Evolutionary conservation across 2,329 filamentous ascomycete genomes (phyloP), one percentile per base, ranked within the genome.

Genomic region (Aspergillus floridensis): DNA sequence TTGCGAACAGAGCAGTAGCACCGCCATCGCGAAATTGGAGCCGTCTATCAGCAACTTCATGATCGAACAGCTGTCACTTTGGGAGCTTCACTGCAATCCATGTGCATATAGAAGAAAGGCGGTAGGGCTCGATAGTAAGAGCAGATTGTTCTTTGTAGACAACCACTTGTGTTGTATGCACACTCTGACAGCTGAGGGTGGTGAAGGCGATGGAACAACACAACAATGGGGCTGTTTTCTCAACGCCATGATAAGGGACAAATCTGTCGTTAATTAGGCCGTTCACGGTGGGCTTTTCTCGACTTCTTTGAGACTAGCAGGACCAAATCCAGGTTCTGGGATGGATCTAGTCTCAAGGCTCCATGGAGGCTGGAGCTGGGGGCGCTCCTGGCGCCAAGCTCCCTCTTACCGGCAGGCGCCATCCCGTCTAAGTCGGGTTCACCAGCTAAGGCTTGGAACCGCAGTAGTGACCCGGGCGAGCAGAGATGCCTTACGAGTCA

Each of bases 301-400:
- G 5, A 35, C 32, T 35, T 35, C 26, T 35, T 16, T 35, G 12
- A 35, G 11, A 35, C 32, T 55, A 55, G 44, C 53, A 55, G 53
- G 41, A 48, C 35, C 53, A 44, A 19, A 55, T 55, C 41, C 53
- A 32, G 53, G 53, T 55, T 55, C 29, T 29, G 26, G 24, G 41
- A 55, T 52, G 52, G 38, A 47, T 47, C 52, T 54, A 44, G 52
- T n/a, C 24, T 44, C 31, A 8, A n/a, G 32, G 32, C 41, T 53
- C 7, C 29, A 29, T 35, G 31, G 32, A 35, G 32, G 38, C 16
- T n/a, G 38, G 38, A 44, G 38, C 38, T 44, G 38, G 38, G 38
- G 38, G 14, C 49, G 32, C 49, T 22, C 49, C 49, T 52, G 49
- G 31, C 50, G 50, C 50, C 50, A 52, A 52, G 50, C 50, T 35